These are phyloP conservation scores for Rhizopus sp. DNA, from an alignment of 371 early-diverging fungal genomes.

Conservation along the genomic window DNA sequence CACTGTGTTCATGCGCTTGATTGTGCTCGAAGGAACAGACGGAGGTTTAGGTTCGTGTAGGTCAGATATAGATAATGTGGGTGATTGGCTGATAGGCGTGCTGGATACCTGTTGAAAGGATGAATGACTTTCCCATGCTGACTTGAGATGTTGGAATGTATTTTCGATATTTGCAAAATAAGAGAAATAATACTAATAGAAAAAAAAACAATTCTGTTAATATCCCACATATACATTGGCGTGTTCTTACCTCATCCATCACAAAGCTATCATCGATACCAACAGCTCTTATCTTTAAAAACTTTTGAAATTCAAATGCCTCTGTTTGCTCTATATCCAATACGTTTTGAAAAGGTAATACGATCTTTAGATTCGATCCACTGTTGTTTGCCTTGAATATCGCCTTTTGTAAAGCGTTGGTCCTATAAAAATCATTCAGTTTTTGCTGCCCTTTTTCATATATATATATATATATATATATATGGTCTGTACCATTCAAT, in stretches of 20 bases:
- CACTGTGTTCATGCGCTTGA: constrained; percentile 21
- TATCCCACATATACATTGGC: neutral
- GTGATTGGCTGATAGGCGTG: constrained; percentile 23
- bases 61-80: constrained; percentile 42
- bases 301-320: constrained; percentile 61
- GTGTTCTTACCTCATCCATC: constrained; percentile 61
- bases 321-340: constrained; percentile 61
- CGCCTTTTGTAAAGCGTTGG: constrained; percentile 62
- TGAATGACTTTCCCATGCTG: constrained; percentile 27
- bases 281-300: constrained; percentile 60
- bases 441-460: neutral
- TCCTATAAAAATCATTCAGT: constrained; percentile 32
- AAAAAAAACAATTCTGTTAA: neutral
- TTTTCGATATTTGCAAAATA: constrained; percentile 60
- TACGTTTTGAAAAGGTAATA: constrained; percentile 59
- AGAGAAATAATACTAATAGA: constrained; percentile 66
- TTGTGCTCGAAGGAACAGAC: constrained; percentile 9
- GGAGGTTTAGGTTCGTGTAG: constrained; percentile 35
- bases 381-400: constrained; percentile 65
- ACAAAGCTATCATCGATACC: constrained; percentile 63
- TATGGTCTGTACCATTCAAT: constrained; percentile 52
- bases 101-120: neutral
- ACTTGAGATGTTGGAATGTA: constrained; percentile 38
- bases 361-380: constrained; percentile 65
- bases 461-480: too few species aligned